Evolutionary conservation across 805 yeast species (phyloP), one percentile per base, ranked within the genome.

Genomic region (Spencermartinsiella europaea): DNA sequence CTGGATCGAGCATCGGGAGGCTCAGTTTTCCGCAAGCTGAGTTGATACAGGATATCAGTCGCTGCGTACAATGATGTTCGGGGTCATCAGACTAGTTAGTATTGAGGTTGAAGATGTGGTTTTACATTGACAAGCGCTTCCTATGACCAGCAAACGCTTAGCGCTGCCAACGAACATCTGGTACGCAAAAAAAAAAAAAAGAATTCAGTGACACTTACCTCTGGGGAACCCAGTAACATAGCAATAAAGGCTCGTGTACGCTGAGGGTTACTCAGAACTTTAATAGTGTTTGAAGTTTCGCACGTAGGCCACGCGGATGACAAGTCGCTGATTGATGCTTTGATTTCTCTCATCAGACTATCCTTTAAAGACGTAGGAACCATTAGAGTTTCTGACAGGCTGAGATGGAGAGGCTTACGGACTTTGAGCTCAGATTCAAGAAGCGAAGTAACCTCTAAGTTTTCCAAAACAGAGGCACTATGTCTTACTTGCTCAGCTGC

Each of bases 301-400:
- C n/a, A n/a, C n/a, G n/a, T n/a, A n/a, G n/a, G n/a, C n/a, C n/a
- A n/a, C n/a, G n/a, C n/a, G n/a, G n/a, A n/a, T n/a, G n/a, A n/a
- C n/a, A n/a, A n/a, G n/a, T n/a, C n/a, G n/a, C n/a, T n/a, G n/a
- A n/a, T n/a, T n/a, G n/a, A n/a, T n/a, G n/a, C n/a, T n/a, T n/a
- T n/a, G n/a, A n/a, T n/a, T n/a, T n/a, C n/a, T n/a, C n/a, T n/a
- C n/a, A n/a, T n/a, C n/a, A n/a, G n/a, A n/a, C n/a, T 21, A 16
- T 42, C 39, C 31, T 48, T 46, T 12, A 36, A 40, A 5, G 35
- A 44, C 5, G 52, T 41, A 2, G 45, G 41, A n/a, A 59, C 42
- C 59, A 60, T 56, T 27, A 60, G 20, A 1, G 61, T 56, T 27
- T 55, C 61, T 10, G 61, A 54, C 15, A 60, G 49, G 27, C 60